Evolutionary conservation across 805 yeast species (phyloP).

Genomic region (Metschnikowia gelsemii): DNA sequence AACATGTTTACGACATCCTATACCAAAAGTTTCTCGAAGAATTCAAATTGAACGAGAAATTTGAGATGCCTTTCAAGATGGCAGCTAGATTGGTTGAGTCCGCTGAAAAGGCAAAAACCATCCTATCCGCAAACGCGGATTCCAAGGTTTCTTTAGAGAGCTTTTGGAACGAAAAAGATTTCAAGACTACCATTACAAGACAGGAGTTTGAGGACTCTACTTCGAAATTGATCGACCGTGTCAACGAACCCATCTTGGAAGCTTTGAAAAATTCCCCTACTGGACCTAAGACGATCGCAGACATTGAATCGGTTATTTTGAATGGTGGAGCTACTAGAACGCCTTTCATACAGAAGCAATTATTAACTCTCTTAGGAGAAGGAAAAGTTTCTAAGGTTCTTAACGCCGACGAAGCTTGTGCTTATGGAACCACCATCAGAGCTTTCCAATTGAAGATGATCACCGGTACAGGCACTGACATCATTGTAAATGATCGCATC

Average conservation of each 20-base stretch:
- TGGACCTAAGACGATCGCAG: conserved; percentile 24
- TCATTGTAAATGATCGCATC: conserved; percentile 57
- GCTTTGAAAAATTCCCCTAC: conserved; percentile 44
- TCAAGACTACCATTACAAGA: conserved; percentile 64
- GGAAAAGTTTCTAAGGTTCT: conserved; percentile 73
- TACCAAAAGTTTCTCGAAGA: conserved; percentile 53
- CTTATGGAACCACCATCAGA: conserved; percentile 81
- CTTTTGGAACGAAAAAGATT: conserved; percentile 69
- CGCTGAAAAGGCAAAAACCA: conserved; percentile 84
- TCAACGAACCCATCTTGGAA: conserved; percentile 53
- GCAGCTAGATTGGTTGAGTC: conserved; percentile 70
- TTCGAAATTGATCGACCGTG: conserved; percentile 44
- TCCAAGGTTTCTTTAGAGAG: conserved; percentile 77
- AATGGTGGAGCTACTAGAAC: conserved; percentile 92
- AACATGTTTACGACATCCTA: conserved; percentile 59
- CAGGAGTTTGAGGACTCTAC: conserved; percentile 71
- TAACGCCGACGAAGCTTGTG: conserved; percentile 94
- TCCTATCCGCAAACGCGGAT: conserved; percentile 85
- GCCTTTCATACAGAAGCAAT: conserved; percentile 74
- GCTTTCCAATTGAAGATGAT: conserved; percentile 68
- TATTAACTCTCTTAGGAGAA: conserved; percentile 54
- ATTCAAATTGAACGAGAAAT: conserved; percentile 38
- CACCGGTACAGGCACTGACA: conserved; percentile 51
- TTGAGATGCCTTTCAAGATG: conserved; percentile 54
- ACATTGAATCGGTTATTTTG: conserved; percentile 66